Evolutionary conservation across 306 rosid species (phyloP).

Genomic region (Dalbergia oliveri): DNA sequence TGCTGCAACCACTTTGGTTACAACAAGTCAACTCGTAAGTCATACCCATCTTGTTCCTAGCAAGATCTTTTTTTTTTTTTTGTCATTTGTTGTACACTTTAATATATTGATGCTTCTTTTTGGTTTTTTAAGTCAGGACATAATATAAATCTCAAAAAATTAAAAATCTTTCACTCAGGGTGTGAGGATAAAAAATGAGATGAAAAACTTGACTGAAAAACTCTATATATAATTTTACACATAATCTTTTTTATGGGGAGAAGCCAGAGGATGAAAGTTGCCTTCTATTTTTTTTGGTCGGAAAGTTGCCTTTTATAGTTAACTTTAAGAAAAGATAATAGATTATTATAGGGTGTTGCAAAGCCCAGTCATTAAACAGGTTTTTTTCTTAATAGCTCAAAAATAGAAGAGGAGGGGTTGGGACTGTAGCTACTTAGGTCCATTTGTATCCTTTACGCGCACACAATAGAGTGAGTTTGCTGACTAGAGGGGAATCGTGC

Average conservation of each 20-base stretch:
- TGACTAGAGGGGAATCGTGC: too few species aligned
- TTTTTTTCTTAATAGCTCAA: too few species aligned
- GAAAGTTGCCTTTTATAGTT: background rate
- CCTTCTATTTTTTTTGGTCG: background rate
- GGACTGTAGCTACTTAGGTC: too few species aligned
- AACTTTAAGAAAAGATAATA: background rate
- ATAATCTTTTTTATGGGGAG: too few species aligned
- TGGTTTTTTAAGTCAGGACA: background rate
- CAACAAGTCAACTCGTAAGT: slow-evolving; percentile 64
- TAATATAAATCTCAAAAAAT: background rate
- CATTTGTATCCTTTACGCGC: too few species aligned
- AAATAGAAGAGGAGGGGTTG: too few species aligned
- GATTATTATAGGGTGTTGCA: too few species aligned
- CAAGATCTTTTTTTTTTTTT: background rate
- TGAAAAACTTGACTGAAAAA: too few species aligned
- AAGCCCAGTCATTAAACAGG: background rate
- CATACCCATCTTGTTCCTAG: slow-evolving; percentile 11
- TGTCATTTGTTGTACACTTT: background rate
- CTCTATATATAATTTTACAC: too few species aligned
- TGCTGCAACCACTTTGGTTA: slow-evolving; percentile 67
- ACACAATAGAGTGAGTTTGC: too few species aligned
- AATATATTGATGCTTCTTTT: background rate
- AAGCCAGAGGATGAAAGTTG: background rate
- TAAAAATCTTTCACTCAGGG: too few species aligned
- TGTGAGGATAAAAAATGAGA: too few species aligned